A percentile compares a stretch with the other conserved stretches of the same genome.
phyloP scores from a whole-genome alignment of 345 rosid species.

The Eucalyptus viminalis region DNA sequence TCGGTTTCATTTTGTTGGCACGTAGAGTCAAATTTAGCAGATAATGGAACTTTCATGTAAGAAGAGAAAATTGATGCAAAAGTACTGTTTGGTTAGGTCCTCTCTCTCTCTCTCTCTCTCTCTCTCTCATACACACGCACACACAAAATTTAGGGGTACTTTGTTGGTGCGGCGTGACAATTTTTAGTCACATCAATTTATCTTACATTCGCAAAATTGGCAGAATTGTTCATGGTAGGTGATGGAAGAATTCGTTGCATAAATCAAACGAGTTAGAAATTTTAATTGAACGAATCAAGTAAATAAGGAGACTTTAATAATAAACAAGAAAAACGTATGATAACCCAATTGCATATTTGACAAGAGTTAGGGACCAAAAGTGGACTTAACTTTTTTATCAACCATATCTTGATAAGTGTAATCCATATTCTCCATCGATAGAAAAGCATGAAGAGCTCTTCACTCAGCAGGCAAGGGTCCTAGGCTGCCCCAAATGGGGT shows the following conservation, averaged over 20 bases:
- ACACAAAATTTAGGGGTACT: not conserved
- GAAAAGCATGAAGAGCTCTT: no score
- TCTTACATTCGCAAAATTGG: not conserved
- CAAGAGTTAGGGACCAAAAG: not conserved
- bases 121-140: not conserved
- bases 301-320: not conserved
- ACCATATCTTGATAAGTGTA: no score
- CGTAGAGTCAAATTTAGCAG: not conserved
- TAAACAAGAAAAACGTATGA: not conserved
- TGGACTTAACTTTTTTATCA: not conserved
- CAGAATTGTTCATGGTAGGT: not conserved
- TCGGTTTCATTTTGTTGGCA: not conserved
- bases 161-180: not conserved
- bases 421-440: rapidly evolving
- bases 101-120: not conserved
- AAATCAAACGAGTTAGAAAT: not conserved
- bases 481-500: no score
- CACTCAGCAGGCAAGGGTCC: rapidly evolving
- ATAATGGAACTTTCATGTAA: not conserved
- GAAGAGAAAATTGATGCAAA: not conserved
- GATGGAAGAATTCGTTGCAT: not conserved
- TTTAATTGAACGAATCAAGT: not conserved
- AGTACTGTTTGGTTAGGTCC: not conserved
- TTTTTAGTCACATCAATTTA: not conserved
- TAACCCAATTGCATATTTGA: not conserved